Conservation (phyloP, 805 yeast genomes). For the Candida verbasci region DNA sequence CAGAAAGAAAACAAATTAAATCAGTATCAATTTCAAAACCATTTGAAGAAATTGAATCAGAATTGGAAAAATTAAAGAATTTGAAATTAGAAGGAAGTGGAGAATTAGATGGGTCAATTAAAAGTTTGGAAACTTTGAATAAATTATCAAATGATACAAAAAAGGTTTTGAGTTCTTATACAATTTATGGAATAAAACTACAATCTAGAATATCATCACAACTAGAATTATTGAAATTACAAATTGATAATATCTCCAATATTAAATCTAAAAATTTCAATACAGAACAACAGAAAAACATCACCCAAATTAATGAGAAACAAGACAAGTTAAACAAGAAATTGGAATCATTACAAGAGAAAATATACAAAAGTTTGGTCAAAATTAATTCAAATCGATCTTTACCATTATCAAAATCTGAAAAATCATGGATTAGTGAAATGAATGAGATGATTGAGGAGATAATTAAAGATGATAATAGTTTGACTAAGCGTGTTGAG, state of each 20-base stretch:
- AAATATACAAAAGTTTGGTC: conserved; percentile 20
- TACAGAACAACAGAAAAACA: conserved; percentile 7
- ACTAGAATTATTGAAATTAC: conserved; percentile 20
- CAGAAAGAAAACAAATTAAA: not conserved
- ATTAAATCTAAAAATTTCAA: not conserved
- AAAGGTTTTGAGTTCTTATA: conserved; percentile 12
- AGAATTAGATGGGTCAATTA: conserved; percentile 2
- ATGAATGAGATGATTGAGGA: conserved; percentile 21
- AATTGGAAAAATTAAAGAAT: conserved; percentile 6
- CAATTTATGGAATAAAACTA: conserved; percentile 16
- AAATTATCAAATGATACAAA: conserved; percentile 16
- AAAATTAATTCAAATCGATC: conserved; percentile 15
- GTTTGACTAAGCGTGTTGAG: conserved; percentile 12
- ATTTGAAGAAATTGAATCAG: conserved; percentile 15
- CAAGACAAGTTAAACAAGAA: conserved; percentile 21
- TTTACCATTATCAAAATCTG: conserved; percentile 32
- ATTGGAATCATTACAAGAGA: conserved; percentile 16
- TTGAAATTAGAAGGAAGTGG: conserved; percentile 9
- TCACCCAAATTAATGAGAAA: conserved; percentile 13
- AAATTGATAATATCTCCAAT: conserved; percentile 10
- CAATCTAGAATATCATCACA: conserved; percentile 16
- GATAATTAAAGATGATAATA: conserved; percentile 8
- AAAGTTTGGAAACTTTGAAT: conserved; percentile 12
- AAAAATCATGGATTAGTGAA: conserved; percentile 34
- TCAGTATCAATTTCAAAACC: conserved; percentile 1